Base-by-base conservation (phyloP, 345 rosid genomes). In the Acer yangbiense region DNA sequence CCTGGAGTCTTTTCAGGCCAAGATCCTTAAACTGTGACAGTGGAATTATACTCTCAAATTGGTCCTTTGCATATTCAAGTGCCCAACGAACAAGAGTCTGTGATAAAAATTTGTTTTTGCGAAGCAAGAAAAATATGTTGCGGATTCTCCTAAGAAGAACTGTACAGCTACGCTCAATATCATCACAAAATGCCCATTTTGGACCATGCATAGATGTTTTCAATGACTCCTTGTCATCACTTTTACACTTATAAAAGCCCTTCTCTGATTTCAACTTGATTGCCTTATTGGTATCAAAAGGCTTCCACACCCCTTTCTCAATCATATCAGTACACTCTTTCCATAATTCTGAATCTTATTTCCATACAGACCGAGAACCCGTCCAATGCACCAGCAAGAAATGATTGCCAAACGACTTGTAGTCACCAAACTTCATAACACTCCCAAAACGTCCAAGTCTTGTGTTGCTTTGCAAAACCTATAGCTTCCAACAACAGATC, bases 371-470 rank as follows among this genome's bases (percentile, higher is more conserved):
- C 48, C 48, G 48, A 43, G 9, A 52, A 52, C 25, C 25, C 25
- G 0, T 1, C 25, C 25, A 25, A 25, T 25, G 25, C 25, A 0
- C 25, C 25, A 25, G 25, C 25, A 0, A 25, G 25, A 25, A 25
- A 50, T 70, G 73, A 11, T 16, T 9, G 23, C 23, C 11, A 16
- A 32, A 54, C 63, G n/a, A n/a, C n/a, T n/a, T n/a, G n/a, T n/a
- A n/a, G n/a, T n/a, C n/a, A n/a, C n/a, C n/a, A n/a, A 29, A 54
- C 23, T 71, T 54, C 63, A 54, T 7, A 71, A 1, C 74, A 71
- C 41, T 71, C 63, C 46, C 0, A 71, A 13, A 17, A 54, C 18
- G 7, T 71, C 63, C 63, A 71, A 71, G 63, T 29, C 32, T 52
- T 54, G 17, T 29, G 25, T 4, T 71, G 23, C 63, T 54, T 32